Evolutionary conservation across 805 yeast species (phyloP), one percentile per base, ranked within the genome.

Genomic region (Nakazawaea wickerhamii): DNA sequence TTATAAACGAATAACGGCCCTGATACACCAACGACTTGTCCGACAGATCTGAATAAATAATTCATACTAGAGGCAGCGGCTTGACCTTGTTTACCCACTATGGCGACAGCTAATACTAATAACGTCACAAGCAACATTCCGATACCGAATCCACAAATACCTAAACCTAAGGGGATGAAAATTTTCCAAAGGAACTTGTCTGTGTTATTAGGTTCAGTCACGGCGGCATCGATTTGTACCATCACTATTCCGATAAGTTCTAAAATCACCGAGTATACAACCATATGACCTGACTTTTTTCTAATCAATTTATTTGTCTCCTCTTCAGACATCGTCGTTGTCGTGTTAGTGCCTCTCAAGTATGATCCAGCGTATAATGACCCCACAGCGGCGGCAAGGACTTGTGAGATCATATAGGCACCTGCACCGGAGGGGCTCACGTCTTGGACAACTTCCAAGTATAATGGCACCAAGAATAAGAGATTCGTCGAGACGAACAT

Each of bases 41-140:
- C 78, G 39, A 70, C 56, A 3, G 78, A 71, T 48, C 77, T 60
- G 61, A 73, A 71, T 40, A 72, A 52, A 46, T 72, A 71, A 50
- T 68, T 71, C 58, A 71, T 63, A 33, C 77, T 76, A 1, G 73
- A 70, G 38, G 70, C 68, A 2, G 71, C 59, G 11, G 75, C 76
- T 52, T 71, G 78, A 43, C 67, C 63, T 21, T 68, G 62, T 40
- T 60, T 55, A 5, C 73, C 73, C 23, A 70, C 68, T 15, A 64
- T 59, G 37, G 66, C 71, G 13, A 72, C 72, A 28, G 68, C 71
- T 39, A 71, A 57, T 28, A 70, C 58, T 30, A 64, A 46, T 7
- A 66, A 48, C 17, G 70, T 62, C 17, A 68, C 73, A 28, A 63
- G 45, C 40, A 65, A 67, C 15, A 64, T 60, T 22, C 75, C 75